phyloP scores from a whole-genome alignment of 305 asterid genomes.

The Solanum hybrid region DNA sequence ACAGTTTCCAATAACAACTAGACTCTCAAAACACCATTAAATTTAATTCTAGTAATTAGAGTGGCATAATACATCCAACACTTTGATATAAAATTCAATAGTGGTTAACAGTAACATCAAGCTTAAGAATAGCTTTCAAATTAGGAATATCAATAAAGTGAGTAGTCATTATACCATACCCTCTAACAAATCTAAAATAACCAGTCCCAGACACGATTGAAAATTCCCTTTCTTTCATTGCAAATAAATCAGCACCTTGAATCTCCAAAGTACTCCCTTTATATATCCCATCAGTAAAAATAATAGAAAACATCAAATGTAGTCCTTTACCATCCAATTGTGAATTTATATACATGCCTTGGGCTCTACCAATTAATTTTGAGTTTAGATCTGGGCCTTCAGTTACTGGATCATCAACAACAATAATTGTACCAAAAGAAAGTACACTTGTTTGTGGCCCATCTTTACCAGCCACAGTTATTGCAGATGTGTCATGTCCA shows the following conservation, averaged over 20 bases:
- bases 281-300: constrained; percentile 33
- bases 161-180: no score
- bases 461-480: constrained; percentile 31
- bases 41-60: neutral
- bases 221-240: constrained; percentile 30
- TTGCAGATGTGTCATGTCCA: constrained; percentile 32
- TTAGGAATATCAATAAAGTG: no score
- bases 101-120: no score
- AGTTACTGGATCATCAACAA: constrained; percentile 37
- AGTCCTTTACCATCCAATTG: constrained; percentile 41
- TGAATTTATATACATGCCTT: constrained; percentile 44
- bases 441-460: constrained; percentile 24
- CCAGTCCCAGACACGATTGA: neutral
- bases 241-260: constrained; percentile 36
- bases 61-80: neutral
- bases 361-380: constrained; percentile 38
- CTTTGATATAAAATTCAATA: no score
- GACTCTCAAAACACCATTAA: neutral
- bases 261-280: constrained; percentile 41
- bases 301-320: constrained; percentile 34
- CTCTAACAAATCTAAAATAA: no score
- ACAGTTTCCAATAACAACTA: neutral
- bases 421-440: constrained; percentile 34
- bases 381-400: constrained; percentile 29
- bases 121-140: no score